Base-by-base conservation (phyloP, 2,329 filamentous ascomycete genomes). In the Pseudogymnoascus sp. region DNA sequence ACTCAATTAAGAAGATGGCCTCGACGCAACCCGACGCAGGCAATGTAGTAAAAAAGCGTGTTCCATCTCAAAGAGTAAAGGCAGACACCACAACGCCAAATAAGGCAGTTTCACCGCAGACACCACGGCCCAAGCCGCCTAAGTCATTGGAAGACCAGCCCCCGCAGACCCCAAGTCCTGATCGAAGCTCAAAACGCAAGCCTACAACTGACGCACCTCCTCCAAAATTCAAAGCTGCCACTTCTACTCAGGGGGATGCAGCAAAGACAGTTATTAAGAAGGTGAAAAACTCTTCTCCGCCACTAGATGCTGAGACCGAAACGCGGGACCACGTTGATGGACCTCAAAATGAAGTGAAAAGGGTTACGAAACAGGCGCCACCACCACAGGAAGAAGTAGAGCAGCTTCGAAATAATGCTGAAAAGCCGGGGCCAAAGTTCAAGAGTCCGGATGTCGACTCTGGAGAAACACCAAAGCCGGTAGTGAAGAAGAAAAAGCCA, bases 1-100 rank as follows among this genome's bases (percentile, higher is more conserved):
- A 31, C 31, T 67, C 67, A 5, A 39, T 65, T 16, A 69, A 70
- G 62, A 71, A 71, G 64, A 66, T 39, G 60, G 60, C 63, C 3
- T 64, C 64, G 45, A 34, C 65, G 16, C 64, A 62, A 42, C 63
- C 62, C 18, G 66, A 66, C n/a, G 34, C 14, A 45, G 40, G 11
- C 4, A 45, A 45, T 45, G 18, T 45, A 45, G 40, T 45, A 18
- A 45, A 45, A 18, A 45, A 23, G 18, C 40, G 40, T 6, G 18
- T 45, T 45, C 18, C 40, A 45, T 45, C 40, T 23, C 40, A 45
- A 23, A 45, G 23, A 6, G 40, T 45, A 12, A 45, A 45, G 23
- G 7, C 16, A 23, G 21, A 45, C 11, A 10, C 40, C 8, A 4
- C 40, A 12, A 4, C 16, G 18, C 18, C 18, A 18, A 42, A 45